Percentiles rank a stretch among this genome's conserved stretches.
phyloP scores from a whole-genome alignment of 2,329 filamentous ascomycete species.

The Graphilbum ipis-grandicollis region DNA sequence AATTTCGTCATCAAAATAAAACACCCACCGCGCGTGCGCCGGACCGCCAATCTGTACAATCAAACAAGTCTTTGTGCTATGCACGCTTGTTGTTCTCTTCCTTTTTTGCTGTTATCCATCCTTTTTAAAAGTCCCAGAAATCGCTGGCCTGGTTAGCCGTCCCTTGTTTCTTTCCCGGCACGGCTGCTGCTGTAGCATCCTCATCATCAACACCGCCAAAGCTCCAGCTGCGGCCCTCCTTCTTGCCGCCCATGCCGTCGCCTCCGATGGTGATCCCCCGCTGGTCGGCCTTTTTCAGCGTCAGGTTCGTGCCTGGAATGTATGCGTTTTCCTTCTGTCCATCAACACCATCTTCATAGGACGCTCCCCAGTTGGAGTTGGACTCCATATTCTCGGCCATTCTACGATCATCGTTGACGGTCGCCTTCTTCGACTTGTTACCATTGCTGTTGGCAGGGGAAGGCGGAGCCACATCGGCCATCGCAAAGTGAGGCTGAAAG shows the following conservation, averaged over 20 bases:
- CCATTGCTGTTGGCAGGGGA: conserved; percentile 15
- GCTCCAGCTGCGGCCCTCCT: conserved; percentile 38
- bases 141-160: conserved; percentile 17
- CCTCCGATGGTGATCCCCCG: conserved; percentile 33
- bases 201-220: conserved; percentile 32
- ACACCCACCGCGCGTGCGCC: too few relatives aligned
- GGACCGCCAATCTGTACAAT: too few relatives aligned
- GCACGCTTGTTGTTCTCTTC: too few relatives aligned
- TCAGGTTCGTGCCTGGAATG: conserved; percentile 11
- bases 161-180: conserved; percentile 21
- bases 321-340: conserved; percentile 32
- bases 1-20: neutral
- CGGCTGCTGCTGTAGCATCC: conserved; percentile 21
- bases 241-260: conserved; percentile 49
- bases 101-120: too few relatives aligned
- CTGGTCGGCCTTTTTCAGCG: conserved; percentile 7
- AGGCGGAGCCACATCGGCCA: conserved; percentile 49
- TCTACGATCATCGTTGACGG: conserved; percentile 38
- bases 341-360: conserved; percentile 24
- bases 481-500: conserved; percentile 61
- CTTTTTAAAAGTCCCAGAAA: conserved; percentile 31
- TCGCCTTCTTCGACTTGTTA: conserved; percentile 15
- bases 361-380: conserved; percentile 43
- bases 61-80: too few relatives aligned
- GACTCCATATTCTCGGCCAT: conserved; percentile 62